Evolutionary conservation across 2,329 filamentous ascomycete genomes (phyloP), one percentile per base, ranked within the genome.

Genomic region (Epichloe typhina): DNA sequence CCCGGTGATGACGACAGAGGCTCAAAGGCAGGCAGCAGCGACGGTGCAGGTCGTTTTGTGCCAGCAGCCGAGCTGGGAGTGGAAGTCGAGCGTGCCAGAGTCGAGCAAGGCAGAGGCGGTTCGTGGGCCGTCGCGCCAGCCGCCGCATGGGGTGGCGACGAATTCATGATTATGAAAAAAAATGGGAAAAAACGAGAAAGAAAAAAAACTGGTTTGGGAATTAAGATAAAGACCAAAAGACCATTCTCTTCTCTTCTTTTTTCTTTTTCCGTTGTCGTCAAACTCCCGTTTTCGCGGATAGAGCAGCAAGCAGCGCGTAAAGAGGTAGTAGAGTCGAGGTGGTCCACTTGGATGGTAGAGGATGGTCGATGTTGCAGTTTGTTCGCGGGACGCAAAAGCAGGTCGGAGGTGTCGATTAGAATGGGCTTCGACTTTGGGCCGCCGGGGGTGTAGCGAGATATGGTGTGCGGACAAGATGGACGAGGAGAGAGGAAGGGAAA

Each of bases 1-100:
- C 72, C 77, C 2, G 86, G 85, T 12, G 86, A 88, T 21, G 86
- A 88, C n/a, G 85, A 85, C 52, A 87, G 71, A 48, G 82, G 84
- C 68, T 90, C 86, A 65, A 91, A 90, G 21, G 87, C 77, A 54
- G 87, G 87, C 26, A 93, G 79, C 51, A 91, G 72, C 52, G 82
- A 79, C 31, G 86, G 77, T 45, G 79, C 77, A 58, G 79, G 71
- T 53, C 80, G 74, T 71, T 86, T 84, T 56, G 73, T 66, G 59
- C 76, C 73, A 50, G 72, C 65, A 15, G 66, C 50, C 42, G 49
- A 46, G 15, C 41, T 15, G 43, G 23, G 41, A 8, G 48, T 8
- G 7, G 46, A 41, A 2, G 50, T 15, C 7, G 42, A 33, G 15
- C 19, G 26, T 13, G 50, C 36, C 7, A 58, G 45, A 5, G 52